These are phyloP conservation scores for Metschnikowia proteae DNA, from an alignment of 805 yeast genomes.

Conservation along the genomic window DNA sequence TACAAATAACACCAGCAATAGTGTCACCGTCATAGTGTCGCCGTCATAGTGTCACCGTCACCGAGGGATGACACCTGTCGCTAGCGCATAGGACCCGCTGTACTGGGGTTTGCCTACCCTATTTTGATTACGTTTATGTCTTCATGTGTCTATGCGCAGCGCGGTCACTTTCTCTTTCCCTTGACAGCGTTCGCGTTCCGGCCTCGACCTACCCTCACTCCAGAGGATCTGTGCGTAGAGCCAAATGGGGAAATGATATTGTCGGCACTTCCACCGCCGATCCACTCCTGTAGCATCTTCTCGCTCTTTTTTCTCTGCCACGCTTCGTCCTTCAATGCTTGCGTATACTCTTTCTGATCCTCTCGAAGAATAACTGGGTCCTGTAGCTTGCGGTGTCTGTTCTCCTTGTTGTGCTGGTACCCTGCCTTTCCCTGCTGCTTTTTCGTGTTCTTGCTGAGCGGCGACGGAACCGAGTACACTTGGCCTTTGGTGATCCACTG, in stretches of 20 bases:
- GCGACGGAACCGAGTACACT: slow-evolving; percentile 77
- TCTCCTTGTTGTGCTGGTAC: slow-evolving; percentile 65
- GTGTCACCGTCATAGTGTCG: too few species aligned
- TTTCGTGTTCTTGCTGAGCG: slow-evolving; percentile 71
- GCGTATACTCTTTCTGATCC: slow-evolving; percentile 91
- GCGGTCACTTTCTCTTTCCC: slow-evolving; percentile 12
- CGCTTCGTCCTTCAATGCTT: slow-evolving; percentile 80
- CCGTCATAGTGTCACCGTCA: too few species aligned
- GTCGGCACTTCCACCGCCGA: slow-evolving; percentile 92
- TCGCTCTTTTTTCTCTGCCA: slow-evolving; percentile 87
- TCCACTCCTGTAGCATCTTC: slow-evolving; percentile 79
- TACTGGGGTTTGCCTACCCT: too few species aligned
- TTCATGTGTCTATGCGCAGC: background rate
- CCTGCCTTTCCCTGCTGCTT: slow-evolving; percentile 77
- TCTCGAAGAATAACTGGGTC: slow-evolving; percentile 66
- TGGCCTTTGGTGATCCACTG: slow-evolving; percentile 93
- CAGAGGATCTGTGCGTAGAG: slow-evolving; percentile 42
- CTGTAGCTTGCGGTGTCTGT: slow-evolving; percentile 46
- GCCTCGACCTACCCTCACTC: slow-evolving; percentile 83
- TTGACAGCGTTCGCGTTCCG: slow-evolving; percentile 70
- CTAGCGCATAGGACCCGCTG: too few species aligned
- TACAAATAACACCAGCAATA: background rate
- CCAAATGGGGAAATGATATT: slow-evolving; percentile 83
- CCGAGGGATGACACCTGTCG: too few species aligned
- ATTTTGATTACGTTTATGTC: too few species aligned